Base-by-base conservation (phyloP, 371 early-diverging fungal genomes). In the Apophysomyces elegans region DNA sequence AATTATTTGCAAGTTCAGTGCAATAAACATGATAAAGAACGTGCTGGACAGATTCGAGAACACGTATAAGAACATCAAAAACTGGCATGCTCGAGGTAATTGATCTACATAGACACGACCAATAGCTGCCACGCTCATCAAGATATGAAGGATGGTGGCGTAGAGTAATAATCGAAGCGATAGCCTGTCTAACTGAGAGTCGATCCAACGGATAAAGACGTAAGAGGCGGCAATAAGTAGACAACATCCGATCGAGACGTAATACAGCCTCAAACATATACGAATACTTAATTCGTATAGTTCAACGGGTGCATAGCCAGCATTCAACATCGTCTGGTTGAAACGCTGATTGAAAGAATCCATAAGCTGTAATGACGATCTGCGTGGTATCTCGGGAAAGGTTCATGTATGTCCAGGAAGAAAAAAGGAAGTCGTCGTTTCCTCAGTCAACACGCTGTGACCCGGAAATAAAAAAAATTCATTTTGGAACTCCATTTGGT, bases 111-210 rank as follows among this genome's bases (percentile, higher is more conserved):
- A 8, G 56, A 59, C 62, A 13, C 62, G 59, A 7, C 57, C 50
- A 1, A 62, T 38, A 37, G 59, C 46, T 38, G 62, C 59, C 12
- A 65, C 37, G n/a, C 65, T 65, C 16, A 65, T 43, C 1, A 62
- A 7, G 3, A 62, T 58, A 59, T 62, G 65, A 45, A 64, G 14
- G 35, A 65, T 5, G 12, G 54, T 59, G 0, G 70, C 7, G n/a
- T 69, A 64, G 21, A 69, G 44, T 37, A 69, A 46, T n/a, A 69
- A 46, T 9, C 70, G 70, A 18, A 69, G 41, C 4, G 70, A 65
- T 12, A 69, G 26, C 13, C 70, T 65, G 37, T 69, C 65, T 7
- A 64, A 56, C 9, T 26, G 1, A 2, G 43, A 54, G 35, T 65
- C 50, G 11, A 59, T 21, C 7, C 41, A 7, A 3, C 70, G 65